These are phyloP conservation scores for Neopestalotiopsis sp. DNA, from an alignment of 2,329 filamentous ascomycete species.

Conservation along the genomic window DNA sequence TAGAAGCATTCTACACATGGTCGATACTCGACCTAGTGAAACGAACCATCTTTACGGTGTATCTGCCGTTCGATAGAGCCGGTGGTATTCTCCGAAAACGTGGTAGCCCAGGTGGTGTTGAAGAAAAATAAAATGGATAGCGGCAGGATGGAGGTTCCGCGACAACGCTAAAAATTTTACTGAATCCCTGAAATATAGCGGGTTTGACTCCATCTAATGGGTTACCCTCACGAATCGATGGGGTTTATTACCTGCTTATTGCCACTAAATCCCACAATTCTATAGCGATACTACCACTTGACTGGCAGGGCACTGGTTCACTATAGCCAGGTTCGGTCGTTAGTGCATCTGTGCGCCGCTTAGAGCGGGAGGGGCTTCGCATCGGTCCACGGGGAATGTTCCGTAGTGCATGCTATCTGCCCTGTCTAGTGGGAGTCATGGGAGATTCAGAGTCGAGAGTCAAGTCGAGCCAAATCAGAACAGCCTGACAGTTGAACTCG, in stretches of 20 bases:
- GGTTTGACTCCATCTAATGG: background rate
- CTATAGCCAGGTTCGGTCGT: background rate
- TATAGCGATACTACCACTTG: background rate
- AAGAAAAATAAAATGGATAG: background rate
- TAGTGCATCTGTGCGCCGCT: background rate
- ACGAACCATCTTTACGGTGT: background rate
- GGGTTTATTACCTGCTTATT: slow-evolving; percentile 1
- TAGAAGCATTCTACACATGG: too few relatives aligned
- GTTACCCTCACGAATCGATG: background rate
- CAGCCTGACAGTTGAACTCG: too few relatives aligned
- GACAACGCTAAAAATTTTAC: slow-evolving; percentile 1
- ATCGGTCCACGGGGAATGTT: background rate
- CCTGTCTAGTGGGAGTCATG: too few relatives aligned
- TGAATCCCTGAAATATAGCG: background rate
- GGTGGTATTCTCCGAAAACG: background rate
- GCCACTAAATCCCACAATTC: background rate
- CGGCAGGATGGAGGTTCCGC: background rate
- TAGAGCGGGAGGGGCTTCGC: background rate
- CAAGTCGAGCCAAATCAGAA: too few relatives aligned
- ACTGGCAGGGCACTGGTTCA: background rate
- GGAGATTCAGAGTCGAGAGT: background rate
- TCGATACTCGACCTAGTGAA: background rate
- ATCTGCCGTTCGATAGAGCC: background rate
- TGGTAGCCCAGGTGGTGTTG: background rate
- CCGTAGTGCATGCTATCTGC: background rate